phyloP scores from a whole-genome alignment of 176 grass and related monocot genomes.

The Paspalum vaginatum region DNA sequence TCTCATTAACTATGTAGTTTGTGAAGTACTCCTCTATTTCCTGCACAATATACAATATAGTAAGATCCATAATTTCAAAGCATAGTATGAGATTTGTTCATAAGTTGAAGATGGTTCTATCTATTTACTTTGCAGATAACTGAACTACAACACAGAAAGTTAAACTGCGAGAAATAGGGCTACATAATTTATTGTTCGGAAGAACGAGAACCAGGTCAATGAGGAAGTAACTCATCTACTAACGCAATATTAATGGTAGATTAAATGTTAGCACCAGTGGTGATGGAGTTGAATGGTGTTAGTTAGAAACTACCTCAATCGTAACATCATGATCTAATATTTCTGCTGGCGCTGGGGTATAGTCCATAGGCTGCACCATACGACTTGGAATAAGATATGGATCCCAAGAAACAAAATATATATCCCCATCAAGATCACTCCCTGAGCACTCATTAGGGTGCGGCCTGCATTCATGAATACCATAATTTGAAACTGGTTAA shows the following conservation, averaged over 20 bases:
- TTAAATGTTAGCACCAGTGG: neutral
- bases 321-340: slow-evolving; percentile 88
- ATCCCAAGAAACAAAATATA: slow-evolving; percentile 96
- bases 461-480: slow-evolving; percentile 57
- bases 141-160: neutral
- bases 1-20: slow-evolving; percentile 94
- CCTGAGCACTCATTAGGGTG: slow-evolving; percentile 97
- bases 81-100: slow-evolving; percentile 14
- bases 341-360: slow-evolving; percentile 63
- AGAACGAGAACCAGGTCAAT: neutral
- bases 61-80: slow-evolving; percentile 4
- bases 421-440: slow-evolving; percentile 94
- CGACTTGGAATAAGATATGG: slow-evolving; percentile 60
- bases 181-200: neutral
- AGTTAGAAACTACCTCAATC: slow-evolving; percentile 57
- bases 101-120: neutral
- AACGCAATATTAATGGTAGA: neutral
- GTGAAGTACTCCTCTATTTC: slow-evolving; percentile 83
- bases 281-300: slow-evolving; percentile 14
- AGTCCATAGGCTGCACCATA: slow-evolving; percentile 68
- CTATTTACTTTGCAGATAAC: neutral
- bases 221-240: slow-evolving; percentile 12
- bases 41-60: slow-evolving; percentile 45
- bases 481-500: neutral
- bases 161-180: neutral